Evolutionary conservation across 345 rosid genomes (phyloP), one percentile per base, ranked within the genome.

Genomic region (Camelina hispida): DNA sequence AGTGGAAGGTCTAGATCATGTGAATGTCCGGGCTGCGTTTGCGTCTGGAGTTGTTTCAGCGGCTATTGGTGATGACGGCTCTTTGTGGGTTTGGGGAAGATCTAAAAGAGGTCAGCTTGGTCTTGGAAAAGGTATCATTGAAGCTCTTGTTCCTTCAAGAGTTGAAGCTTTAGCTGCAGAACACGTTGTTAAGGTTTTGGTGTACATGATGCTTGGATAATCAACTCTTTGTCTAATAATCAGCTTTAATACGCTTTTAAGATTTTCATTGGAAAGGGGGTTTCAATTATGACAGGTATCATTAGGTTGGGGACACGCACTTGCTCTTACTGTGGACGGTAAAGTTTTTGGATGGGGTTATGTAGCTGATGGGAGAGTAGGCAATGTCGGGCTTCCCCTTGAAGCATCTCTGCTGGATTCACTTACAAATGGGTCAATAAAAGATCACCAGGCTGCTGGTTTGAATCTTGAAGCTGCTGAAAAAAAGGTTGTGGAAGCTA

Each of bases 101-200:
- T 95, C 99, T 37, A 95, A 89, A 84, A 85, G 97, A 15, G 99
- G 99, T 30, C 97, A 92, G 81, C 98, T 95, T 68, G 99, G 99
- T 78, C 90, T 95, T 40, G 97, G 97, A 48, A 80, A 83, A 65
- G 86, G 80, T 76, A 73, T 76, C 62, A 78, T 73, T 3, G 91
- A 88, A 81, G 84, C 93, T 46, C 14, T 62, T 4, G 53, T 76
- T 37, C 98, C 98, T 72, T 82, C 90, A 44, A 86, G 76, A 72
- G 89, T 92, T 28, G 83, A 87, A 73, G 69, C 84, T 34, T 87
- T 95, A 71, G 78, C 85, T 20, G 81, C 86, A 60, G 88, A 87
- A 66, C 89, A 85, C 55, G 78, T 92, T 30, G 78, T 82, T 66
- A 89, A 92, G 99, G 98, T 95, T 95, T 77, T 77, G 84, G 57